Evolutionary conservation across 345 rosid genomes (phyloP).

Genomic region (Eucalyptus cladocalyx): DNA sequence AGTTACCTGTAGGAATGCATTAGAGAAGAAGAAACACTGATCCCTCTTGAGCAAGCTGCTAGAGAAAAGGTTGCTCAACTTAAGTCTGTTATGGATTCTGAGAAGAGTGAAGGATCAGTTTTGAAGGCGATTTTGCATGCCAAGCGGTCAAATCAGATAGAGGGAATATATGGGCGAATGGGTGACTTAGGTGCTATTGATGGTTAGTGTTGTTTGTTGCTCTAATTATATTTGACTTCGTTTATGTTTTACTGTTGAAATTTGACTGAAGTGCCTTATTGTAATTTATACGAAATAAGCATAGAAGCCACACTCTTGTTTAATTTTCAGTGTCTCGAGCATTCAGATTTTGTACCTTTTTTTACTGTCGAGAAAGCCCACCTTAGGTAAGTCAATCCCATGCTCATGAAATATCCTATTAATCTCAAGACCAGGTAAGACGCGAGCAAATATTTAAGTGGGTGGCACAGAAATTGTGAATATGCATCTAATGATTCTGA

Average conservation of each 20-base stretch:
- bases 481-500: background rate
- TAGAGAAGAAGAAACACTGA: slow-evolving; percentile 70
- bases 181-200: slow-evolving; percentile 99
- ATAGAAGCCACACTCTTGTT: background rate
- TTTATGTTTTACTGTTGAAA: background rate
- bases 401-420: background rate
- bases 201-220: slow-evolving; percentile 22
- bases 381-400: background rate
- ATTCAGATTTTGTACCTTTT: background rate
- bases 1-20: slow-evolving; percentile 48
- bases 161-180: slow-evolving; percentile 93
- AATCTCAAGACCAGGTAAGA: background rate
- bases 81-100: slow-evolving; percentile 65
- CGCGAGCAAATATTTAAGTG: background rate
- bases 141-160: slow-evolving; percentile 68
- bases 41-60: slow-evolving; percentile 87
- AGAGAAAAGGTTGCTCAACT: slow-evolving; percentile 88
- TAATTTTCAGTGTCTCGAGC: background rate
- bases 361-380: background rate
- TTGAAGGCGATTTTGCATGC: slow-evolving; percentile 80
- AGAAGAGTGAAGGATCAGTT: slow-evolving; percentile 90
- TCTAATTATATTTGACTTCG: background rate
- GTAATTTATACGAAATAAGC: background rate
- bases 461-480: background rate
- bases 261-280: background rate